Conservation (phyloP, 768 basidiomycete species). For the Lentinus brumalis region DNA sequence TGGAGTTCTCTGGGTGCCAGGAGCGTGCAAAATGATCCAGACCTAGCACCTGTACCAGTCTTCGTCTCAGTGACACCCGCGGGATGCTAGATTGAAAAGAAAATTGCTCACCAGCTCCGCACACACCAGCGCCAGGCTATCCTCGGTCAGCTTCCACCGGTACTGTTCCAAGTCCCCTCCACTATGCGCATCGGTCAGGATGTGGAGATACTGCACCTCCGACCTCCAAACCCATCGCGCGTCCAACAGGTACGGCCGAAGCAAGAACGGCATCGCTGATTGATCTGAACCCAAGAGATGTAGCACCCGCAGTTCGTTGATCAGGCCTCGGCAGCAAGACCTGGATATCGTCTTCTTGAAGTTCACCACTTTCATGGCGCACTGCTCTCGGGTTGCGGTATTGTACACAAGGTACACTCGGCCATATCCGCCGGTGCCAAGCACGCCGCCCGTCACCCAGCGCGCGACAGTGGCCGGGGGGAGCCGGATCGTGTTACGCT, state of each 20-base stretch:
- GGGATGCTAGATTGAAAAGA: no score
- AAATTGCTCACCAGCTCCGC: no score
- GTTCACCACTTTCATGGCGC: constrained; percentile 27
- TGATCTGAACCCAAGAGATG: constrained; percentile 1
- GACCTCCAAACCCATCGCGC: constrained; percentile 13
- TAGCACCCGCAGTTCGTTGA: constrained; percentile 26
- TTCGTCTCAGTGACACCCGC: no score
- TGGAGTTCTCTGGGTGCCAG: no score
- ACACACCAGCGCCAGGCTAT: no score
- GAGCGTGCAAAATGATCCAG: no score
- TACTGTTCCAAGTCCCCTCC: constrained; percentile 21
- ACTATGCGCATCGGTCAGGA: constrained; percentile 21
- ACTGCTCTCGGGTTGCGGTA: neutral
- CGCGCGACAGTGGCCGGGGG: neutral
- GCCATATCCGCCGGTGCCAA: constrained; percentile 24
- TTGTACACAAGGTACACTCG: constrained; percentile 23
- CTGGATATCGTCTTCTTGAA: constrained; percentile 3
- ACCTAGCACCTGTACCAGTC: no score
- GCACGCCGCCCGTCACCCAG: constrained; percentile 11
- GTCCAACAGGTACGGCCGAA: constrained; percentile 10
- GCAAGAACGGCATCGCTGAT: constrained; percentile 13
- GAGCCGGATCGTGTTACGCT: constrained; percentile 1
- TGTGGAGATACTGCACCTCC: constrained; percentile 19
- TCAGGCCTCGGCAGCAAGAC: constrained; percentile 14
- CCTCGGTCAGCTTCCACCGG: no score